These are phyloP conservation scores for Capsicum baccatum DNA, from an alignment of 257 asterid species.

Conservation along the genomic window DNA sequence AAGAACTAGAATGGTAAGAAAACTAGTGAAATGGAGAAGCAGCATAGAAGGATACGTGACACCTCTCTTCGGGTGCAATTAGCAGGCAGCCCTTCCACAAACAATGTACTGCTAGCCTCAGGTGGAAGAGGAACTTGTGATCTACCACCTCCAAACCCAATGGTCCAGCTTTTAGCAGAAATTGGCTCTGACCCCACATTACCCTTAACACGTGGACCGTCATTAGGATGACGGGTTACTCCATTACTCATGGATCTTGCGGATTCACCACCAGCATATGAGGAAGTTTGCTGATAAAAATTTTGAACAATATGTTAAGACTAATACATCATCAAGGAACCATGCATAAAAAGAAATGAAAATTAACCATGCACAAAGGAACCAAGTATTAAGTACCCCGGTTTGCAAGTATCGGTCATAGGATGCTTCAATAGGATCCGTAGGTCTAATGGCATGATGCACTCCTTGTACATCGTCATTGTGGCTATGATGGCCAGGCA, in stretches of 20 bases:
- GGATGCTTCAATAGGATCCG: conserved; percentile 76
- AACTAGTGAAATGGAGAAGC: conserved; percentile 5
- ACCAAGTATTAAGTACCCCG: conserved; percentile 48
- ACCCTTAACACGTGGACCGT: conserved; percentile 60
- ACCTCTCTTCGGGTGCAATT: conserved; percentile 81
- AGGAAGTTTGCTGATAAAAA: conserved; percentile 55
- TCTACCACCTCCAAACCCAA: conserved; percentile 50
- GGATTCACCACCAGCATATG: conserved; percentile 53
- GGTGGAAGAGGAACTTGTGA: conserved; percentile 78
- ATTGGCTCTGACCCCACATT: conserved; percentile 55
- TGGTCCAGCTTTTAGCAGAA: conserved; percentile 50
- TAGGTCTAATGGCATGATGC: conserved; percentile 57
- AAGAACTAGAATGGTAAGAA: conserved; percentile 33
- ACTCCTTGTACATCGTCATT: conserved; percentile 56
- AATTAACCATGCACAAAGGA: conserved; percentile 22
- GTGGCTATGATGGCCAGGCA: conserved; percentile 48
- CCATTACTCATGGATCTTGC: conserved; percentile 61
- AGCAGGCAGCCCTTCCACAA: conserved; percentile 58
- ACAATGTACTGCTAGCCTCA: conserved; percentile 83
- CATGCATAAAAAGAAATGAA: conserved; percentile 1
- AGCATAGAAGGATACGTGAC: conserved; percentile 71
- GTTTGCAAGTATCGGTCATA: conserved; percentile 79
- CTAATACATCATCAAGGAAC: not conserved
- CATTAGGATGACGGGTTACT: conserved; percentile 49
- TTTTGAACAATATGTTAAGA: conserved; percentile 35